Evolutionary conservation across 768 basidiomycete genomes (phyloP).

Genomic region (Lactarius tabidus): DNA sequence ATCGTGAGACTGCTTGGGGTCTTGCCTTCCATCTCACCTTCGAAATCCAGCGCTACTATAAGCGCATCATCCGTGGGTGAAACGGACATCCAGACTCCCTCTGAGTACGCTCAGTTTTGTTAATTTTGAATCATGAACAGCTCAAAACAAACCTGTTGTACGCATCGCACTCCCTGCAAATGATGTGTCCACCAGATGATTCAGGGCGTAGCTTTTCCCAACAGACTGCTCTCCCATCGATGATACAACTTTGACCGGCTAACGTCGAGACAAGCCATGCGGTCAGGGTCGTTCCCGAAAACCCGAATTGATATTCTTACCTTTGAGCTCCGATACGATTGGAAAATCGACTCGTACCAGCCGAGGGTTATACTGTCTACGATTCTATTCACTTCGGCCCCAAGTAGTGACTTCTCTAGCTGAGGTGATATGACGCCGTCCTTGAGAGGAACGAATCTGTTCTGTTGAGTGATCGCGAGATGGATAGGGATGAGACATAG

Average conservation of each 20-base stretch:
- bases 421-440: conserved; percentile 50
- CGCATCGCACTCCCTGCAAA: too few relatives aligned
- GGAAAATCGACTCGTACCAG: conserved; percentile 64
- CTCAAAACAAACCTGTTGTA: too few relatives aligned
- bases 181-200: too few relatives aligned
- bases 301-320: conserved; percentile 27
- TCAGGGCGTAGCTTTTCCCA: too few relatives aligned
- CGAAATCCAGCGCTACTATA: too few relatives aligned
- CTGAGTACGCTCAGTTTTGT: too few relatives aligned
- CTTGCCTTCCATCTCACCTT: conserved; percentile 37
- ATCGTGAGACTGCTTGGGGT: background rate
- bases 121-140: too few relatives aligned
- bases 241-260: too few relatives aligned
- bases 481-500: conserved; percentile 64
- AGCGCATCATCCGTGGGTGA: too few relatives aligned
- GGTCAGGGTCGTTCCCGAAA: background rate
- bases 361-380: conserved; percentile 54
- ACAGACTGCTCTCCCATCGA: too few relatives aligned
- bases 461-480: conserved; percentile 54
- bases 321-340: conserved; percentile 49
- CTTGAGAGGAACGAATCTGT: conserved; percentile 59
- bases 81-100: too few relatives aligned
- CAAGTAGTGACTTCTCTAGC: conserved; percentile 50
- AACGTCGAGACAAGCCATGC: background rate
- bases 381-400: conserved; percentile 56